Conservation (phyloP, 2,329 filamentous ascomycete species). For the Botrytis paeoniae region DNA sequence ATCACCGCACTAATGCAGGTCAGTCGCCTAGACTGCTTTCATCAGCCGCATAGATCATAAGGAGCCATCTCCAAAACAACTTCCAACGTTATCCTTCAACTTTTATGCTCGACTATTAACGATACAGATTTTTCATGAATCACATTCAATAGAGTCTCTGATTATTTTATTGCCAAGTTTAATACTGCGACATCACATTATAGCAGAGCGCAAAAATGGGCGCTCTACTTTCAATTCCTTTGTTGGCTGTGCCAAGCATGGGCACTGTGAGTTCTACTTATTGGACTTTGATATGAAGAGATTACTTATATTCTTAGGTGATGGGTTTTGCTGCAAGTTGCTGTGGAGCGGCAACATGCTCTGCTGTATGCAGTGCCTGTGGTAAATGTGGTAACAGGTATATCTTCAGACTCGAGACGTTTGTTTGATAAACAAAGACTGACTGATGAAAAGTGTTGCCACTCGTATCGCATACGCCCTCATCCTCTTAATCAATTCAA, state of each 20-base stretch:
- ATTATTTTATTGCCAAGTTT: neutral
- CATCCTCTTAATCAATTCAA: slow-evolving; percentile 93
- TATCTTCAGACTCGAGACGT: slow-evolving; percentile 22
- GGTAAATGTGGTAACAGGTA: slow-evolving; percentile 96
- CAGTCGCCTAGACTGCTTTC: neutral
- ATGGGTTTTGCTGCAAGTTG: slow-evolving; percentile 81
- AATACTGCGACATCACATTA: neutral
- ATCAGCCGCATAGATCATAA: slow-evolving; percentile 23
- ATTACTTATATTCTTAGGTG: slow-evolving; percentile 50
- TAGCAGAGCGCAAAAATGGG: slow-evolving; percentile 61
- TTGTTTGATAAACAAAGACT: slow-evolving; percentile 1
- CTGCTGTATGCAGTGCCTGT: slow-evolving; percentile 90
- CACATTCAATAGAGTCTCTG: neutral
- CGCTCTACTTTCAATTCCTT: slow-evolving; percentile 81
- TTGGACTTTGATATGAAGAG: slow-evolving; percentile 11
- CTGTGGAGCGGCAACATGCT: slow-evolving; percentile 95
- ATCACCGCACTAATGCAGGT: slow-evolving; percentile 15
- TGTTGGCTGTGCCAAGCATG: slow-evolving; percentile 82
- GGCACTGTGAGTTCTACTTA: slow-evolving; percentile 68
- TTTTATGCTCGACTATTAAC: neutral
- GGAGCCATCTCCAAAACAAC: slow-evolving; percentile 3
- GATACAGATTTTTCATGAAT: slow-evolving; percentile 1
- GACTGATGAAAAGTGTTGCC: slow-evolving; percentile 64
- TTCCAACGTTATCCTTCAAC: slow-evolving; percentile 3
- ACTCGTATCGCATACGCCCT: slow-evolving; percentile 96